Base-by-base conservation (phyloP, 805 yeast species). In the Cyberlindnera mississippiensis region DNA sequence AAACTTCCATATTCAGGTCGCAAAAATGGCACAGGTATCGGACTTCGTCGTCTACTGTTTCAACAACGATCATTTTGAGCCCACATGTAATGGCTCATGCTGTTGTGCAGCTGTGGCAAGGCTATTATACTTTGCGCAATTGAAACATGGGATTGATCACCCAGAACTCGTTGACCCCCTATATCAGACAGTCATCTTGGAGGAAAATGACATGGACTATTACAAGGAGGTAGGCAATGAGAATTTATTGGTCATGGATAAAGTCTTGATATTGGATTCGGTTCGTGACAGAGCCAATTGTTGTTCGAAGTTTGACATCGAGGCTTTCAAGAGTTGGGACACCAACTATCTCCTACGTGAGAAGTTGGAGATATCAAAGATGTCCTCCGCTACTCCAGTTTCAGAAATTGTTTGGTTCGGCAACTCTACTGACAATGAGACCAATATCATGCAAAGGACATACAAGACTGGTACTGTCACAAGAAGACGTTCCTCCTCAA, bases 1-100 rank as follows among this genome's bases (percentile, higher is more conserved):
- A 48, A 86, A 90, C 57, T 90, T 89, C 61, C 88, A 85, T 56
- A 78, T 85, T 42, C 98, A 91, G 63, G 84, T 80, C 15, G 74
- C 88, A n/a, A 89, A 88, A 57, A 67, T 82, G 46, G 84, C 93
- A 27, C 69, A 78, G 20, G 69, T 88, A 9, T 73, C 93, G 0
- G 95, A 86, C 56, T 75, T 88, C 38, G 66, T 87, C 6, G 76
- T 90, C n/a, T 91, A 89, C 59, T 76, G 88, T 48, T 70, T 79
- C 46, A 69, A 74, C 45, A 61, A 63, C 3, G 64, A 62, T 37
- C 71, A 68, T 50, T 27, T 42, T 14, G 30, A 61, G 50, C n/a
- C 56, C 28, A 45, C 42, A 19, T 29, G 39, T 11, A 14, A 46
- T 4, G 33, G 50, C 38, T 46, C 46, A 7, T 71, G 76, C 50